Evolutionary conservation across 345 rosid genomes (phyloP).

Genomic region (Melastoma malabathricum): DNA sequence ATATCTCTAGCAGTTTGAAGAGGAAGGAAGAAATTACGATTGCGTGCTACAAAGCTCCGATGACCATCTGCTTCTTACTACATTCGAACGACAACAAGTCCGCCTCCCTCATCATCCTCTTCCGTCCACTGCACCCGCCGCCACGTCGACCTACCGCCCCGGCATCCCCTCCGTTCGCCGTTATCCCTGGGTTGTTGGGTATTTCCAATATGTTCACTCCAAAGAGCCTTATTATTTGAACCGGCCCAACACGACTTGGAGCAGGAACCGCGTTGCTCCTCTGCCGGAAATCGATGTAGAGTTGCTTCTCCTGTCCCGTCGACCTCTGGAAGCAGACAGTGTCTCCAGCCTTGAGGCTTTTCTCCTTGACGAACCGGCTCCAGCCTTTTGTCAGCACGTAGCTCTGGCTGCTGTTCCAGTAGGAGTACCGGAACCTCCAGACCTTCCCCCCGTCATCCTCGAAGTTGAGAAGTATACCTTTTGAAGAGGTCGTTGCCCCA

Average conservation of each 20-base stretch:
- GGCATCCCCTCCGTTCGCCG: background rate
- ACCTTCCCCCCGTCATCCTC: constrained; percentile 62
- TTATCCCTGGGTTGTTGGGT: background rate
- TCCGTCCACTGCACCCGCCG: constrained; percentile 31
- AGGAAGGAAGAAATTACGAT: constrained; percentile 3
- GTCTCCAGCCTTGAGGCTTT: constrained; percentile 68
- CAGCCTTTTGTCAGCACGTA: constrained; percentile 91
- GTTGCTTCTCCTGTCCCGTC: constrained; percentile 55
- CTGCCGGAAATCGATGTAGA: constrained; percentile 45
- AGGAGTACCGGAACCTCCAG: constrained; percentile 91
- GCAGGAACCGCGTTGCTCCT: constrained; percentile 12
- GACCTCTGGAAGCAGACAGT: constrained; percentile 63
- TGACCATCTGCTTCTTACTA: constrained; percentile 56
- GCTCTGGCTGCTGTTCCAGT: constrained; percentile 95
- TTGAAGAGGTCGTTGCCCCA: constrained; percentile 18
- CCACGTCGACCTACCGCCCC: constrained; percentile 7
- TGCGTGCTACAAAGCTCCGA: constrained; percentile 50
- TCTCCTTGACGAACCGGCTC: constrained; percentile 89
- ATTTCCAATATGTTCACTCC: constrained; percentile 6
- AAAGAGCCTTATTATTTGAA: constrained; percentile 44
- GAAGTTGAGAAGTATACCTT: constrained; percentile 50
- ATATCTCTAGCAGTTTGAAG: background rate
- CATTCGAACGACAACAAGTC: constrained; percentile 44
- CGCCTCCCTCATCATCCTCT: constrained; percentile 42
- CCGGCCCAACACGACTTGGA: constrained; percentile 18